A percentile compares a stretch with the other conserved stretches of the same genome.
These are phyloP conservation scores for Daphne laureola DNA, from an alignment of 441 rosid genomes.

Conservation along the genomic window DNA sequence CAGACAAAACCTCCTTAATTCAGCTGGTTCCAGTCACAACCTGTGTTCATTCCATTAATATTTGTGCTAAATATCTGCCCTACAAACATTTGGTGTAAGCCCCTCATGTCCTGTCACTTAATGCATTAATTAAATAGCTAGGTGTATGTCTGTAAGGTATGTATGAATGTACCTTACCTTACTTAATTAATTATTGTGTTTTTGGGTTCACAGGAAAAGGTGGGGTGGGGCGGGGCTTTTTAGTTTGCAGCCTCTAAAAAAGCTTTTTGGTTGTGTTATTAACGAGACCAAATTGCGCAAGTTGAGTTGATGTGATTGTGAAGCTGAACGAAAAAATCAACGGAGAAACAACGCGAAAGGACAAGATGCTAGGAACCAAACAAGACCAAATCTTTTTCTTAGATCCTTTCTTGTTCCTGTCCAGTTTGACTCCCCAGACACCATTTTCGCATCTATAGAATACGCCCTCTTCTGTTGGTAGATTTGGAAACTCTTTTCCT, in stretches of 20 bases:
- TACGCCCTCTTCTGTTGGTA: too few relatives aligned
- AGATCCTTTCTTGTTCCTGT: slow-evolving; percentile 29
- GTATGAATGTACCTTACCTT: too few relatives aligned
- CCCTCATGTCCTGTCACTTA: slow-evolving; percentile 25
- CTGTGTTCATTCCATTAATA: slow-evolving; percentile 46
- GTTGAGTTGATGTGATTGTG: slow-evolving; percentile 18
- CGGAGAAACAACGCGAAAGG: slow-evolving; percentile 22
- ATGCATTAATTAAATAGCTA: slow-evolving; percentile 8
- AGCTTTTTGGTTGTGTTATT: too few relatives aligned
- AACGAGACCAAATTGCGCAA: not conserved
- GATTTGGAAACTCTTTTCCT: slow-evolving; percentile 1
- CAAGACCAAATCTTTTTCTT: slow-evolving; percentile 27
- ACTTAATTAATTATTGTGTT: too few relatives aligned
- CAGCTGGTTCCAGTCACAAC: slow-evolving; percentile 37
- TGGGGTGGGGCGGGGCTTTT: too few relatives aligned
- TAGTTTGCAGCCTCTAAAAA: too few relatives aligned
- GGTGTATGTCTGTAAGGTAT: too few relatives aligned
- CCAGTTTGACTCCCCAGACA: slow-evolving; percentile 22
- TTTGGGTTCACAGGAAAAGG: too few relatives aligned
- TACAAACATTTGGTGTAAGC: slow-evolving; percentile 29
- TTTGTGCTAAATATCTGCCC: slow-evolving; percentile 24
- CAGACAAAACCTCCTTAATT: slow-evolving; percentile 37
- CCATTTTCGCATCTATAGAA: too few relatives aligned
- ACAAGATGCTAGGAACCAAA: slow-evolving; percentile 29
- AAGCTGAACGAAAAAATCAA: slow-evolving; percentile 15